A percentile compares a stretch with the other conserved stretches of the same genome.
These are phyloP conservation scores for Prunus armeniaca DNA, from an alignment of 306 rosid species.

Conservation along the genomic window DNA sequence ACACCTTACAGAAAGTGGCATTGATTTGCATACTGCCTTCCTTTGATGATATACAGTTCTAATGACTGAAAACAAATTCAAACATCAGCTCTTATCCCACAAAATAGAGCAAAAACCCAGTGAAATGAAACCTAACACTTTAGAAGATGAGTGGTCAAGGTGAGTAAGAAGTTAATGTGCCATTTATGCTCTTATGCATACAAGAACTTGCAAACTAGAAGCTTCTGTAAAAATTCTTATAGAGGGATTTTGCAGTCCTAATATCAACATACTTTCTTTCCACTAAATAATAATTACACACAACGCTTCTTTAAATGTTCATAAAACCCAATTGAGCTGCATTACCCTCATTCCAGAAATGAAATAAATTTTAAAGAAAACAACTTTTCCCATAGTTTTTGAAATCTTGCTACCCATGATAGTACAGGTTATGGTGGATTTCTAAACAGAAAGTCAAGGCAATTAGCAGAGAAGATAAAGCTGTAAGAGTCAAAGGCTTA, in stretches of 20 bases:
- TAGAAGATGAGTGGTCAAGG: not conserved
- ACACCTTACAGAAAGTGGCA: constrained; percentile 59
- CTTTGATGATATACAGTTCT: constrained; percentile 38
- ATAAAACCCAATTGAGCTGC: not conserved
- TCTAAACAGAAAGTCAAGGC: not conserved
- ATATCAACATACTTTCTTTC: too few species aligned
- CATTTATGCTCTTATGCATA: not conserved
- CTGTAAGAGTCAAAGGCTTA: constrained; percentile 21
- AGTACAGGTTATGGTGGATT: too few species aligned
- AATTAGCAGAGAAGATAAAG: not conserved
- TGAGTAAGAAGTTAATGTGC: not conserved
- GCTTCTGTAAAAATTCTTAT: not conserved
- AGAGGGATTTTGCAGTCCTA: not conserved
- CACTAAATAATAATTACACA: too few species aligned
- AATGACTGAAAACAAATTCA: constrained; percentile 41
- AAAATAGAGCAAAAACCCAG: not conserved
- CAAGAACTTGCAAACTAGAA: not conserved
- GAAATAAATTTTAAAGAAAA: not conserved
- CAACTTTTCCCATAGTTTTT: not conserved
- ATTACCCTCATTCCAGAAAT: not conserved
- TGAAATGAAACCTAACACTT: not conserved
- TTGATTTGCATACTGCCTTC: constrained; percentile 38
- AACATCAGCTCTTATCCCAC: not conserved
- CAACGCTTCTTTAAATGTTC: not conserved
- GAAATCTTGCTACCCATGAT: not conserved